A percentile compares a stretch with the other conserved stretches of the same genome.
phyloP scores from a whole-genome alignment of 495 filamentous ascomycete genomes.

The Penicillium ucsense region DNA sequence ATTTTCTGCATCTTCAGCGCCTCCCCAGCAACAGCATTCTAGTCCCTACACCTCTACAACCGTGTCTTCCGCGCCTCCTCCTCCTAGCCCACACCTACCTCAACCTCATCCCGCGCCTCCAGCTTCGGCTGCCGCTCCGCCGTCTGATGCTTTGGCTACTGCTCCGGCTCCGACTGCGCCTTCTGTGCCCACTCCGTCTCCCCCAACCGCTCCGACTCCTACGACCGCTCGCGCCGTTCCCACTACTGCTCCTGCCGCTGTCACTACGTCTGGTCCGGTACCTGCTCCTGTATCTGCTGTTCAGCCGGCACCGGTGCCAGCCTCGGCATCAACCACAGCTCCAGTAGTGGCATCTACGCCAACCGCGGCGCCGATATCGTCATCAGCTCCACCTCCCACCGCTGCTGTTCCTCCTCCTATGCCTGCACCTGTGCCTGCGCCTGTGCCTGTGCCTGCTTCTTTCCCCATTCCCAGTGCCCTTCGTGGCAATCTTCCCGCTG shows the following conservation, averaged over 20 bases:
- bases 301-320: neutral
- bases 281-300: too few species aligned
- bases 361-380: constrained; percentile 8
- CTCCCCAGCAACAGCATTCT: constrained; percentile 14
- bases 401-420: constrained; percentile 11
- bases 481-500: constrained; percentile 35
- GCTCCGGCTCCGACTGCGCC: constrained; percentile 5
- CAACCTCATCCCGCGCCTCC: constrained; percentile 5
- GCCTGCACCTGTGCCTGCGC: constrained; percentile 11
- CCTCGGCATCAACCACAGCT: constrained; percentile 7
- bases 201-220: too few species aligned
- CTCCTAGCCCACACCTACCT: constrained; percentile 1
- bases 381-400: constrained; percentile 13
- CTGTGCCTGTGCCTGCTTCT: constrained; percentile 19
- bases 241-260: too few species aligned
- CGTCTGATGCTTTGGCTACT: constrained; percentile 8
- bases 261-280: too few species aligned
- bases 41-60: constrained; percentile 14
- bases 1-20: constrained; percentile 15
- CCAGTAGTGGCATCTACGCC: constrained; percentile 1
- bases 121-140: constrained; percentile 4
- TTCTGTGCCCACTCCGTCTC: too few species aligned
- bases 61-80: constrained; percentile 3
- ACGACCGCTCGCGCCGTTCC: too few species aligned
- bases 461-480: constrained; percentile 34